Evolutionary conservation across 441 rosid genomes (phyloP).

Genomic region (Populus tomentosa): DNA sequence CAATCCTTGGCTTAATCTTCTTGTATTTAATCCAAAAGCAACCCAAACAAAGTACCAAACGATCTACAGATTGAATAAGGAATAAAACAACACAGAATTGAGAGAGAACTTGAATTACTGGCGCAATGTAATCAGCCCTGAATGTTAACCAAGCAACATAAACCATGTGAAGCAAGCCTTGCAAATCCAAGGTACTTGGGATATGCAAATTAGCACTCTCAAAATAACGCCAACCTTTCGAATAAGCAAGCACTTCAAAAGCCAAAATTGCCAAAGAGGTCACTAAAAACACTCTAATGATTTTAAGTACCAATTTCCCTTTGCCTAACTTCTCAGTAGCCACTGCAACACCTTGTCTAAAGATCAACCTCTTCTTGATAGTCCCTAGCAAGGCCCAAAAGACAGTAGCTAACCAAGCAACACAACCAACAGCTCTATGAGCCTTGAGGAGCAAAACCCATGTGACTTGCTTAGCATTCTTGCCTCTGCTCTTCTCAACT

Average conservation of each 20-base stretch:
- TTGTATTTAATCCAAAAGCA: constrained; percentile 87
- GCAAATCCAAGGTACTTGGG: constrained; percentile 47
- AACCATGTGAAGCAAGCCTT: constrained; percentile 50
- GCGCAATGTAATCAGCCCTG: constrained; percentile 70
- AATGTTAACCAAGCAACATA: constrained; percentile 66
- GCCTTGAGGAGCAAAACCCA: constrained; percentile 94
- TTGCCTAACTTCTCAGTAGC: constrained; percentile 63
- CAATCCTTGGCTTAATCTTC: constrained; percentile 64
- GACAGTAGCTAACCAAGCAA: constrained; percentile 67
- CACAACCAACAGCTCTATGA: constrained; percentile 77
- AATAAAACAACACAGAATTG: constrained; percentile 68
- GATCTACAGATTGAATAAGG: constrained; percentile 79
- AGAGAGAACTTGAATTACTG: constrained; percentile 59
- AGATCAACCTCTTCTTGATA: constrained; percentile 63
- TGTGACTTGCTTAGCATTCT: constrained; percentile 82
- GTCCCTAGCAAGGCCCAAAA: constrained; percentile 81
- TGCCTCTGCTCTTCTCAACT: constrained; percentile 75
- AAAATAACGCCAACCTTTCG: constrained; percentile 78
- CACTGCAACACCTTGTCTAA: constrained; percentile 50
- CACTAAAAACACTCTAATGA: constrained; percentile 55
- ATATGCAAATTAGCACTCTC: constrained; percentile 45
- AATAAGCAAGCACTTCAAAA: constrained; percentile 69
- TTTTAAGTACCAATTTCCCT: constrained; percentile 55
- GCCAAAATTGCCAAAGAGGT: constrained; percentile 45
- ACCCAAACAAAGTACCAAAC: constrained; percentile 69